Evolutionary conservation across 305 asterid genomes (phyloP).

Genomic region (Fraxinus velutina): DNA sequence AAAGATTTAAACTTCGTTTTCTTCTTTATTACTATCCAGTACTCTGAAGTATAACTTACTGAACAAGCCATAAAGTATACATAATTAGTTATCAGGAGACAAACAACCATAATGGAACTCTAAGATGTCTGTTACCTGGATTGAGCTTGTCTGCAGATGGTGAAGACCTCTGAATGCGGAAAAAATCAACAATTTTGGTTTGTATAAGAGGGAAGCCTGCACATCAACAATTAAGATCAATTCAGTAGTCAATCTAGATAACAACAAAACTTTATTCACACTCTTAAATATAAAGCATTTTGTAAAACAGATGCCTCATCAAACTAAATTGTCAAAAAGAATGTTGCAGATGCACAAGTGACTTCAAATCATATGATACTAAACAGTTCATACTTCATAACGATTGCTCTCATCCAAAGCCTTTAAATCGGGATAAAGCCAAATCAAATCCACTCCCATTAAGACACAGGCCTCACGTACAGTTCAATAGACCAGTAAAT

Average conservation of each 20-base stretch:
- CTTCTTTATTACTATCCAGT: not conserved
- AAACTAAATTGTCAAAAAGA: not conserved
- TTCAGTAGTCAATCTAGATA: not conserved
- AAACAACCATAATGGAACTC: not conserved
- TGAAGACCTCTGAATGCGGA: conserved; percentile 58
- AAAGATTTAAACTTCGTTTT: not conserved
- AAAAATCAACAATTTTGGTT: conserved; percentile 76
- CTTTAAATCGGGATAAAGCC: not conserved
- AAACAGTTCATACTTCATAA: not conserved
- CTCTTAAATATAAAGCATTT: not conserved
- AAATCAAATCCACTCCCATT: not conserved
- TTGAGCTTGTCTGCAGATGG: conserved; percentile 31
- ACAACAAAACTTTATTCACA: not conserved
- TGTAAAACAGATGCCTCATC: not conserved
- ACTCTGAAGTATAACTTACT: not conserved
- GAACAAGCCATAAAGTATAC: not conserved
- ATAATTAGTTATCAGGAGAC: not conserved
- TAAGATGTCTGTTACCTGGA: conserved; percentile 38
- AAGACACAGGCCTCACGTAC: not conserved
- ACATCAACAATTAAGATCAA: not conserved
- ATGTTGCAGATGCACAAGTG: not conserved
- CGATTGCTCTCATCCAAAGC: not conserved
- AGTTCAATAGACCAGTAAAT: not conserved
- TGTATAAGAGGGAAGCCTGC: conserved; percentile 73
- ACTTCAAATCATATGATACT: not conserved